Evolutionary conservation across 768 basidiomycete species (phyloP), one percentile per base, ranked within the genome.

Genomic region (Cystofilobasidium capitatum): DNA sequence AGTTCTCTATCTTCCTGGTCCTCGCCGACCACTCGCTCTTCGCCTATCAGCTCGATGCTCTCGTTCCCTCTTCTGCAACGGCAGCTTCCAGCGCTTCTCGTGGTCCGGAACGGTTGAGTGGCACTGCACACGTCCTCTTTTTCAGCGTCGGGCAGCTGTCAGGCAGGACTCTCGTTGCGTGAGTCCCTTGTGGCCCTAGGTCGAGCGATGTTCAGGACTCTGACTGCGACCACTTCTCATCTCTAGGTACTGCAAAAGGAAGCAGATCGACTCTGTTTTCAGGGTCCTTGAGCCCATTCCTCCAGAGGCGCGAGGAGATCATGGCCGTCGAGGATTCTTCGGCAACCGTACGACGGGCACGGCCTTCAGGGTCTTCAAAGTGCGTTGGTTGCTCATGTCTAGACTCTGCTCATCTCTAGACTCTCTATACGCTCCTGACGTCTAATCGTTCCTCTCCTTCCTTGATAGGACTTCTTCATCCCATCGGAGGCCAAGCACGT

Each of bases 1-100:
- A 94, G 70, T 97, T 96, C 76, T 89, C 91, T 20, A 91, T 97
- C 71, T 92, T 99, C 81, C 82, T 98, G 33, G 94, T 98, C 6
- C 80, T 97, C 14, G 90, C 92, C 10, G 91, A 96, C 77, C 93
- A 92, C 81, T 86, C 87, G 0, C 80, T 97, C 2, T 90, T 96
- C 69, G 93, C 94, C 1, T 92, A 93, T 73, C 90, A 91, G 71
- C 92, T 98, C 58, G 94, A 99, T 77, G 92, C 93, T 0, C 83
- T 99, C 37, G 92, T 98, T 9, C 94, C 94, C 0, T 88, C 91
- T 2, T 85, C 87, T 0, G 85, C 45, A 35, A 47, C 65, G 1
- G 22, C 39, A 26, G 26, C 85, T 10, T 82, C 85, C 70, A 72
- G 8, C 85, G 82, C 64, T 79, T 83, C 35, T 83, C 72, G 83